Base-by-base conservation (phyloP, 2,329 filamentous ascomycete species). In the Fusarium sp. region DNA sequence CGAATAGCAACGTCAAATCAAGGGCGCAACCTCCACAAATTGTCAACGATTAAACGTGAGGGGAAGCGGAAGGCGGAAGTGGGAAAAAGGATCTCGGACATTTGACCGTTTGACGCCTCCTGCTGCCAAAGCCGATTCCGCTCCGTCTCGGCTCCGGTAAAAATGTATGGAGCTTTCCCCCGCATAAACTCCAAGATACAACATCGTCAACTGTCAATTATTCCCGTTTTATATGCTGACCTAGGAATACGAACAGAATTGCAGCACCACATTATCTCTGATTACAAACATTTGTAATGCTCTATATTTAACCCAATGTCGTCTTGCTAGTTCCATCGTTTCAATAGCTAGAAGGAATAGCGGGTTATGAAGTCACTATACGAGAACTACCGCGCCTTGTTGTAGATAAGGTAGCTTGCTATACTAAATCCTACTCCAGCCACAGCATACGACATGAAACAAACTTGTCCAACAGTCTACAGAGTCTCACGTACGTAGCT, bases 101-200 rank as follows among this genome's bases (percentile, higher is more conserved):
- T 53, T 53, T 53, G 49, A 22, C 49, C 49, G 24, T 53, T 55
- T 45, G 55, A 54, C 44, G 51, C 32, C 30, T 68, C 48, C 58
- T 51, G 40, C 47, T 68, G 51, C 58, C 67, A 48, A 71, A 54
- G 58, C 58, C 67, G 63, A 70, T 49, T 48, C 45, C 53, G 55
- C 46, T 53, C 63, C 55, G 43, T 70, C 58, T 65, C 54, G 58
- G 67, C 54, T 71, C 55, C 63, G 52, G 53, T 46, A 67, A 45
- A 52, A 59, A 25, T 32, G 25, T 40, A 59, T 66, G 52, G 53
- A 59, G 24, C 32, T 30, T 27, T 27, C 24, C 48, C 62, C 59
- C 46, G 29, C 62, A 62, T 29, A 65, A 45, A 40, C 44, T 53
- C 41, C 38, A 55, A 22, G 34, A 18, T 38, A 43, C 25, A 24